A percentile compares a stretch with the other conserved stretches of the same genome.
Conservation (phyloP, 345 rosid genomes). For the Gossypium ekmanianum region DNA sequence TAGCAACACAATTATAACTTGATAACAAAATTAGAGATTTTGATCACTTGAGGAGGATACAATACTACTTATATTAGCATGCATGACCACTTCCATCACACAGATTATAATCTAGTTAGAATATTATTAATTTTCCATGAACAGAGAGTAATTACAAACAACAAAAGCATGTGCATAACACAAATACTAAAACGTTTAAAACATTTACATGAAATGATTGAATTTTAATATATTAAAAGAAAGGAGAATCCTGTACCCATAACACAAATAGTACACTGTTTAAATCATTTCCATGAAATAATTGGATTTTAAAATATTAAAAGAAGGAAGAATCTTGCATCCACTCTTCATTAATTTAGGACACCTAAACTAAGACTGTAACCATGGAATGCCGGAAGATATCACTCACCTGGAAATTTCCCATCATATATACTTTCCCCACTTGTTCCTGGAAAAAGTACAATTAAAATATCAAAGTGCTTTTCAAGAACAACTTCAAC, state of each 20-base stretch:
- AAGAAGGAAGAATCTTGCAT: background rate
- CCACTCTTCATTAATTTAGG: background rate
- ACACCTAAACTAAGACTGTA: slow-evolving; percentile 1
- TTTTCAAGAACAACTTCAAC: background rate
- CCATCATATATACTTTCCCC: slow-evolving; percentile 92
- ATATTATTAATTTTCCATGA: background rate
- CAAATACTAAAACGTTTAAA: background rate
- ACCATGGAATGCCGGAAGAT: background rate
- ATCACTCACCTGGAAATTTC: slow-evolving; percentile 76
- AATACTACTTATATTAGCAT: background rate
- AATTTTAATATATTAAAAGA: background rate
- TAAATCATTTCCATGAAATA: background rate
- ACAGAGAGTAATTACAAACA: background rate
- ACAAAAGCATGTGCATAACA: slow-evolving; percentile 6
- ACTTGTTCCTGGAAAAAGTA: slow-evolving; percentile 57
- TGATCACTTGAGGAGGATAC: background rate
- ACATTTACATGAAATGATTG: background rate
- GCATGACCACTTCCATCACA: background rate
- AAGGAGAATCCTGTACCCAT: background rate
- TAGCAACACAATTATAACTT: background rate
- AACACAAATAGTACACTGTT: background rate
- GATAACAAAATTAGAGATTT: background rate
- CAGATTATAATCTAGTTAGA: background rate
- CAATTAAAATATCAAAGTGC: background rate
- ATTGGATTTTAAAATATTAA: background rate